Evolutionary conservation across 345 rosid genomes (phyloP), one percentile per base, ranked within the genome.

Genomic region (Sisymbrium altissimum): DNA sequence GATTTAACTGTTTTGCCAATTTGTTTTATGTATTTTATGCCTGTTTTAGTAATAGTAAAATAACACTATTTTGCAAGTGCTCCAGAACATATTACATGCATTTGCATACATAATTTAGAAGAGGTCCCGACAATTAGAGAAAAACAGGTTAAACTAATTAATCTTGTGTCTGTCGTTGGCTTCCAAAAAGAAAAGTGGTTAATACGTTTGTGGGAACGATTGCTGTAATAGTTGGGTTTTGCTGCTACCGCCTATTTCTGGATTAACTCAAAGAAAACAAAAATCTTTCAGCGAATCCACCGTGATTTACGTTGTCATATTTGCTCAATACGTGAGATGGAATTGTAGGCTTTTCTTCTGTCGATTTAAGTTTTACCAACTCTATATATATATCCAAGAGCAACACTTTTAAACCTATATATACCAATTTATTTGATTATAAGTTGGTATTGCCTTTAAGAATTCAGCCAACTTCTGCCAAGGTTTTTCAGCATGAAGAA

Each of bases 401-500:
- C 19, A 13, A 46, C n/a, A 38, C 53, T 60, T 48, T 5, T n/a
- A 27, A 30, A 74, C 44, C 43, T 15, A 12, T 17, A 66, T 36
- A 12, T 27, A 48, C 53, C 73, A 49, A 60, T 66, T 74, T 45
- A 49, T 58, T 46, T 56, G 9, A 46, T 9, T 3, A 57, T 58
- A 67, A 67, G 68, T 74, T 75, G 61, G 73, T 49, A 21, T 30
- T 13, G 49, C 45, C 9, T 50, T 64, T 32, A 2, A 64, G 32
- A 64, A 48, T 32, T 17, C 49, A 36, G 8, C 44, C 55, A 32
- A 63, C 36, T 6, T 61, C 18, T 25, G 0, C 3, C n/a, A 41
- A 59, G 36, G 15, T 36, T 45, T 48, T 13, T 21, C 56, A 75
- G 0, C 56, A 75, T 68, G 74, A 75, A 68, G 64, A 75, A 43